Evolutionary conservation across 371 early-diverging fungal genomes (phyloP).

Genomic region (Mortierella sp.): DNA sequence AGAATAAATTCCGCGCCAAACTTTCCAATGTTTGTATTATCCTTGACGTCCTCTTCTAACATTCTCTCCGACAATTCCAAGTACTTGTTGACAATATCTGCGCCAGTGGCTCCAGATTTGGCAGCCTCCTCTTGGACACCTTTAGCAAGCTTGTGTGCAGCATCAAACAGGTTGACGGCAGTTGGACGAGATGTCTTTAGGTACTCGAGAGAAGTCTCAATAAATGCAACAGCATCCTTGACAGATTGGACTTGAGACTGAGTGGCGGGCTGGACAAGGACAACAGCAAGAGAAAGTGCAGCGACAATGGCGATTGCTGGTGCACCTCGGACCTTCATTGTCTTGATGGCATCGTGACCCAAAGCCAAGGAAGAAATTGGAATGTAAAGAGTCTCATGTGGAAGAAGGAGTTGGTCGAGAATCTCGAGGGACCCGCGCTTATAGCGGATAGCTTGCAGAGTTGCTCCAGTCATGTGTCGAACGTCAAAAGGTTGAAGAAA

Average conservation of each 20-base stretch:
- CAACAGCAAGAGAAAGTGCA: conserved; percentile 90
- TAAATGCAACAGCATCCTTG: conserved; percentile 64
- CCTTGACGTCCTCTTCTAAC: conserved; percentile 87
- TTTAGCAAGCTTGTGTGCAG: conserved; percentile 77
- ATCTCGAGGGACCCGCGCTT: conserved; percentile 76
- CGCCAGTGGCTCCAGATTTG: conserved; percentile 39
- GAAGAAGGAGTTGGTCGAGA: conserved; percentile 93
- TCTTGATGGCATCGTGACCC: conserved; percentile 91
- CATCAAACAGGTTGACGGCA: conserved; percentile 96
- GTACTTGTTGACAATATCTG: conserved; percentile 69
- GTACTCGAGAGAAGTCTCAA: conserved; percentile 77
- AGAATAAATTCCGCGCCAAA: conserved; percentile 71
- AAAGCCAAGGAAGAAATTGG: conserved; percentile 72
- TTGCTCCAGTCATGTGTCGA: conserved; percentile 47
- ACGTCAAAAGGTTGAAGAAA: not conserved
- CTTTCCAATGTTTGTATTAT: conserved; percentile 91
- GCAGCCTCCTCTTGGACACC: conserved; percentile 57
- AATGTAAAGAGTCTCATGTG: conserved; percentile 88
- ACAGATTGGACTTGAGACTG: conserved; percentile 22
- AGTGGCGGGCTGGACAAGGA: conserved; percentile 60
- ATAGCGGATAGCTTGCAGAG: conserved; percentile 87
- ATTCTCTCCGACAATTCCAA: conserved; percentile 85
- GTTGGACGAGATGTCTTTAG: conserved; percentile 94
- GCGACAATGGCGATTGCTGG: conserved; percentile 99
- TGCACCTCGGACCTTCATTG: conserved; percentile 95